These are phyloP conservation scores for Magnusiomyces clavatus DNA, from an alignment of 1,139 yeast species.

Conservation along the genomic window DNA sequence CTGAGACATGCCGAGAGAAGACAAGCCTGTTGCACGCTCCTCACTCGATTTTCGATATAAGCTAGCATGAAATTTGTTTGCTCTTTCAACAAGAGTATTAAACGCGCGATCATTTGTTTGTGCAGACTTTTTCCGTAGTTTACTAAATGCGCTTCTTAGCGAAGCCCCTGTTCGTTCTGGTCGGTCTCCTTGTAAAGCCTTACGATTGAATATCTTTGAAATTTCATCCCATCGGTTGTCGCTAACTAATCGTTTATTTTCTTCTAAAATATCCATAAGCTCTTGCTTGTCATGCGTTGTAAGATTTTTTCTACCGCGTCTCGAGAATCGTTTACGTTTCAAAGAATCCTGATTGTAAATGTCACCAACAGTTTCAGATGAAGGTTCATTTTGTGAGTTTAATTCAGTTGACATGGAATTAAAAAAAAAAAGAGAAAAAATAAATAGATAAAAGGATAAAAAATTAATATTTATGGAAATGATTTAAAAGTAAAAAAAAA, in stretches of 20 bases:
- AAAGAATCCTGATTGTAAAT: neutral
- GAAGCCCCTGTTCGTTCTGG: constrained; percentile 11
- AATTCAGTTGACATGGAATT: too few relatives aligned
- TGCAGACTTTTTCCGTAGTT: constrained; percentile 6
- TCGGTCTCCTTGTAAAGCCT: constrained; percentile 7
- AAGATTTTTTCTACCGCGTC: constrained; percentile 10
- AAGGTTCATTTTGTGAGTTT: too few relatives aligned
- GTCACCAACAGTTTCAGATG: too few relatives aligned
- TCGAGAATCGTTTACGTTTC: constrained; percentile 9
- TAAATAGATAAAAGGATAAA: too few relatives aligned
- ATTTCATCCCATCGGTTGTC: constrained; percentile 11
- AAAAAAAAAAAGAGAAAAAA: too few relatives aligned
- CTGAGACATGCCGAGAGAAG: too few relatives aligned
- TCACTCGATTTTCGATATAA: neutral
- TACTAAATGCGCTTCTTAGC: constrained; percentile 10
- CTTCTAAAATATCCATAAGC: constrained; percentile 7
- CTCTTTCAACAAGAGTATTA: constrained; percentile 5
- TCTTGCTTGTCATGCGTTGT: constrained; percentile 10
- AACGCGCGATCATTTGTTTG: constrained; percentile 5
- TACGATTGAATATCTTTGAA: constrained; percentile 8
- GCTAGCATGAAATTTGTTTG: constrained; percentile 5
- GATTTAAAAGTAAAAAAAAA: too few relatives aligned
- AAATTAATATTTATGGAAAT: too few relatives aligned
- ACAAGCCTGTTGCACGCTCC: too few relatives aligned
- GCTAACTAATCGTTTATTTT: constrained; percentile 4